These are phyloP conservation scores for Fusarium buharicum DNA, from an alignment of 2,329 filamentous ascomycete genomes.

Conservation along the genomic window DNA sequence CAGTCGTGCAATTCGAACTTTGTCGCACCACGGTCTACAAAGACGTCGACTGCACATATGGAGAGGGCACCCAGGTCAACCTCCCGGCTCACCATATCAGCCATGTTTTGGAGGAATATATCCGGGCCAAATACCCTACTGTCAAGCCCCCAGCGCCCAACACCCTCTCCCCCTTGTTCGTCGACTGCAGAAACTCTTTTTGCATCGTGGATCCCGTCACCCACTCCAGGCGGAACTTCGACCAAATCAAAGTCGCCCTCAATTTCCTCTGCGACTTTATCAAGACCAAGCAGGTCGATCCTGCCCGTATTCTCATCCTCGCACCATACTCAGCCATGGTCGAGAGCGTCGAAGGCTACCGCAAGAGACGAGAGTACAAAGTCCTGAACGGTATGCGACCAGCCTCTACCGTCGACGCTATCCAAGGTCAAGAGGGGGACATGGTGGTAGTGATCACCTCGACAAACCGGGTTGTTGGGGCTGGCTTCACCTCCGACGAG, in stretches of 20 bases:
- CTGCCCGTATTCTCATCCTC: constrained; percentile 28
- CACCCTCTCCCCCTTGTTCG: neutral
- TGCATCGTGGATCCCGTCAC: neutral
- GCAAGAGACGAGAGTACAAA: constrained; percentile 15
- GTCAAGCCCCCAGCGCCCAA: no score
- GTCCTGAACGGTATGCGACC: constrained; percentile 18
- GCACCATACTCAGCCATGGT: constrained; percentile 33
- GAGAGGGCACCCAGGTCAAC: neutral
- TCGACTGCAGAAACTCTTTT: neutral
- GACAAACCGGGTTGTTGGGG: constrained; percentile 3
- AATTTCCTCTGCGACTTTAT: constrained; percentile 30
- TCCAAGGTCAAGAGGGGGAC: constrained; percentile 40
- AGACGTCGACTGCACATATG: neutral
- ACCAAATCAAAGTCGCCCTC: constrained; percentile 33
- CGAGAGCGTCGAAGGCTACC: constrained; percentile 5
- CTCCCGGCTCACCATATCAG: neutral
- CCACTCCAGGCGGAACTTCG: neutral
- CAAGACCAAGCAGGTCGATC: neutral
- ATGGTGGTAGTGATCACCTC: constrained; percentile 38
- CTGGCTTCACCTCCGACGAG: constrained; percentile 5
- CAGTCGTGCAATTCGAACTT: constrained; percentile 1
- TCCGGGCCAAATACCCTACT: neutral
- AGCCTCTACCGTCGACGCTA: constrained; percentile 31
- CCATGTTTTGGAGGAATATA: neutral
- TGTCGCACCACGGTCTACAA: neutral